Evolutionary conservation across 1,284 basidiomycete genomes (phyloP).

Genomic region (Schizophyllum amplum): DNA sequence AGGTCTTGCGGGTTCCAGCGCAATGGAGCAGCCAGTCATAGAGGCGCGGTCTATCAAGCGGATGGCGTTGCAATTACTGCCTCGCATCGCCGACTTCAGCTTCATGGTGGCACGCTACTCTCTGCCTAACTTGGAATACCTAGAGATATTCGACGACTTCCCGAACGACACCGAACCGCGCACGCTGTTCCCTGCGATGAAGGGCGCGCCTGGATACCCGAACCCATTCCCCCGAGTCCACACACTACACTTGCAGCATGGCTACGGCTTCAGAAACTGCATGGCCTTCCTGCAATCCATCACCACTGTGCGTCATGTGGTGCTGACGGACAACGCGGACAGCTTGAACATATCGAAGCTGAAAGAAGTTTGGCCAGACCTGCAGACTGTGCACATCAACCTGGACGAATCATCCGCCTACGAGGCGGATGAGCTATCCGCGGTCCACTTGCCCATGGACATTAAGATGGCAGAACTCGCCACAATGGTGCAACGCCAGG

Average conservation of each 20-base stretch:
- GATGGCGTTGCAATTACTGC: background rate
- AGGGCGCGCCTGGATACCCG: background rate
- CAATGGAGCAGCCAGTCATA: background rate
- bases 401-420: too few relatives aligned
- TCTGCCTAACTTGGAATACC: background rate
- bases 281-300: background rate
- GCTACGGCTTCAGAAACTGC: background rate
- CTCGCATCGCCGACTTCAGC: background rate
- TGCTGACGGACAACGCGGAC: background rate
- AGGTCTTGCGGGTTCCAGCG: background rate
- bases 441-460: too few relatives aligned
- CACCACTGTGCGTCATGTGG: background rate
- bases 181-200: background rate
- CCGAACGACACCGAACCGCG: background rate
- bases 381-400: background rate
- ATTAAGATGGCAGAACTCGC: too few relatives aligned
- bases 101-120: background rate
- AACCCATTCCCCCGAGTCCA: background rate
- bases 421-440: too few relatives aligned
- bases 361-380: background rate
- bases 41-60: background rate
- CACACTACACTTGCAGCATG: background rate
- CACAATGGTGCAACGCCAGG: too few relatives aligned
- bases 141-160: background rate
- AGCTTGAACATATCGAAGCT: background rate